Evolutionary conservation across 2,329 filamentous ascomycete genomes (phyloP).

Genomic region (Reticulascus tulasneorum): DNA sequence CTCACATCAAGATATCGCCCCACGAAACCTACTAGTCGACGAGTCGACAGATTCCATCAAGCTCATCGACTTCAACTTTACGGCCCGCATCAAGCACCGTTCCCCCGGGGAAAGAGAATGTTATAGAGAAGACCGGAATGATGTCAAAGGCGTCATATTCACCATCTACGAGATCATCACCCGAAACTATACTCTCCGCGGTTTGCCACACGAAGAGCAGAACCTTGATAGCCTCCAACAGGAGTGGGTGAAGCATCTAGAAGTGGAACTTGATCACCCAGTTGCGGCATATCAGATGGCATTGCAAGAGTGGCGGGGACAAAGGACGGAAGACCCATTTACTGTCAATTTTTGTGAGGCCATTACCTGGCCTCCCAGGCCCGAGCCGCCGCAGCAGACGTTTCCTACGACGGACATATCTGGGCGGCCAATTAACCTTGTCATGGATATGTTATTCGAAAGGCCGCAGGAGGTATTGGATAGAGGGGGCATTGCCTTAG

Average conservation of each 20-base stretch:
- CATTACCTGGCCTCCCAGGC: slow-evolving; percentile 20
- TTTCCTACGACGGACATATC: no score
- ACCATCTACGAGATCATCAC: slow-evolving; percentile 33
- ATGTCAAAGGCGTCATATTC: slow-evolving; percentile 29
- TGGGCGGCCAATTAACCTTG: no score
- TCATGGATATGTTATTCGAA: no score
- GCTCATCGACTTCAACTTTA: slow-evolving; percentile 32
- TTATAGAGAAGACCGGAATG: slow-evolving; percentile 23
- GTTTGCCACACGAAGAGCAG: slow-evolving; percentile 20
- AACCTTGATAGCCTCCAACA: slow-evolving; percentile 14
- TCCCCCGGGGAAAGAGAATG: no score
- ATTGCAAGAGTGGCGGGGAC: slow-evolving; percentile 21
- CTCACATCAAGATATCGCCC: slow-evolving; percentile 32
- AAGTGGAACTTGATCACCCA: slow-evolving; percentile 25
- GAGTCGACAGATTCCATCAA: slow-evolving; percentile 25
- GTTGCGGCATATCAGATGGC: slow-evolving; percentile 22
- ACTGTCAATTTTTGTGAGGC: no score
- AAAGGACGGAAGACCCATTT: slow-evolving; percentile 14
- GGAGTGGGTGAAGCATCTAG: slow-evolving; percentile 27
- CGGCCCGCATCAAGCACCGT: slow-evolving; percentile 18
- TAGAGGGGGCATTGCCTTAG: slow-evolving; percentile 15
- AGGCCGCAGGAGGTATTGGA: slow-evolving; percentile 11
- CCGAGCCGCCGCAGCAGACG: slow-evolving; percentile 12
- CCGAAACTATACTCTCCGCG: slow-evolving; percentile 18
- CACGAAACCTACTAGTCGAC: slow-evolving; percentile 33